phyloP scores from a whole-genome alignment of 2,329 filamentous ascomycete species.

The Botrytis byssoidea region DNA sequence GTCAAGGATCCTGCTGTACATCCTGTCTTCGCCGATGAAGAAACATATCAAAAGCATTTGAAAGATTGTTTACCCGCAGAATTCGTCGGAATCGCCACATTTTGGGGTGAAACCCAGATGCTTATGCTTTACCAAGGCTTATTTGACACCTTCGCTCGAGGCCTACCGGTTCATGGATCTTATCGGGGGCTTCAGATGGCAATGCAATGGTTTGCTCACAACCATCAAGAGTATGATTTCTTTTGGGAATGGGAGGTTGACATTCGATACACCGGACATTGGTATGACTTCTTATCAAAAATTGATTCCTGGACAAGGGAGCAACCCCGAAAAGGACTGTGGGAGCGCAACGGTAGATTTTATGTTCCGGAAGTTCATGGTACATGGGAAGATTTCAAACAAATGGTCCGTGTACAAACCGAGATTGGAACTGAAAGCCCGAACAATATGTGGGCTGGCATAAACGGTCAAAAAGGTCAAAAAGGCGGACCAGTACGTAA shows the following conservation, averaged over 20 bases:
- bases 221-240: constrained; percentile 84
- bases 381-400: constrained; percentile 75
- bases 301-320: constrained; percentile 66
- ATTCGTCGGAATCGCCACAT: constrained; percentile 81
- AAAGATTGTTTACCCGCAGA: constrained; percentile 72
- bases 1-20: constrained; percentile 75
- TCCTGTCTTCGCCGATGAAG: constrained; percentile 75
- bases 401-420: constrained; percentile 73
- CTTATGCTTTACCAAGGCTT: constrained; percentile 83
- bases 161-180: constrained; percentile 82
- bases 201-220: constrained; percentile 86
- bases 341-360: constrained; percentile 77
- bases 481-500: constrained; percentile 36
- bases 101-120: constrained; percentile 97
- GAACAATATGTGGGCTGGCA: constrained; percentile 65
- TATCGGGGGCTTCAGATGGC: constrained; percentile 94
- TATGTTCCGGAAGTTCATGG: constrained; percentile 76
- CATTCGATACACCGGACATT: constrained; percentile 84
- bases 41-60: constrained; percentile 65
- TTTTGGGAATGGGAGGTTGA: constrained; percentile 98
- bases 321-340: constrained; percentile 76
- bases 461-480: constrained; percentile 40
- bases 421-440: constrained; percentile 65
- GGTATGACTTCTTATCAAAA: constrained; percentile 71
- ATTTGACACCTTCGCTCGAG: constrained; percentile 68